Percentiles rank a stretch among this genome's conserved stretches.
Conservation (phyloP, 202 grass and related monocot species). For the Eragrostis tef region DNA sequence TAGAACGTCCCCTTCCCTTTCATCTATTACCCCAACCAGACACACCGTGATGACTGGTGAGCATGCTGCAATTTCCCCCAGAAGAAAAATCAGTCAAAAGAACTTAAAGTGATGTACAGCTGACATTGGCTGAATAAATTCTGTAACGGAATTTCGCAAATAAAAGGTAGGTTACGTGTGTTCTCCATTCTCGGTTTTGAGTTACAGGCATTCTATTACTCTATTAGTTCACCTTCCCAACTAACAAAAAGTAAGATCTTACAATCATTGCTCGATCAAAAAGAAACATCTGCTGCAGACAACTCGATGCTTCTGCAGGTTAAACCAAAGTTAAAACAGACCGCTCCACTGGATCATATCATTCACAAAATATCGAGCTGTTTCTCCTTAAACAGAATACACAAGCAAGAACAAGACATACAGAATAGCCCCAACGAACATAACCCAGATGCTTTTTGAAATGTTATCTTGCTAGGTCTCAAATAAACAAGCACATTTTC, state of each 20-base stretch:
- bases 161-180: too few species aligned
- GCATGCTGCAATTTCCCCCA: too few species aligned
- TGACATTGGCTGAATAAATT: too few species aligned
- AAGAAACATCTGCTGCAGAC: neutral
- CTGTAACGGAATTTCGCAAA: too few species aligned
- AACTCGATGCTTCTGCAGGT: neutral
- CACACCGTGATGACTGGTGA: too few species aligned
- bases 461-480: neutral
- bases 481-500: neutral
- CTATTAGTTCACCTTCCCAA: neutral
- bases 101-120: too few species aligned
- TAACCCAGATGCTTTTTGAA: conserved; percentile 12
- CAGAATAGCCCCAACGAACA: neutral
- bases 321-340: neutral
- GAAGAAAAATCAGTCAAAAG: too few species aligned
- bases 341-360: neutral
- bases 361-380: neutral
- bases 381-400: neutral
- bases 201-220: too few species aligned
- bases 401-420: neutral
- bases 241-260: neutral
- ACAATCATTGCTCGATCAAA: neutral
- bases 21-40: too few species aligned
- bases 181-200: too few species aligned
- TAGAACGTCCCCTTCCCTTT: too few species aligned